These are phyloP conservation scores for Fusarium pilosicola DNA, from an alignment of 2,329 filamentous ascomycete species.

Conservation along the genomic window DNA sequence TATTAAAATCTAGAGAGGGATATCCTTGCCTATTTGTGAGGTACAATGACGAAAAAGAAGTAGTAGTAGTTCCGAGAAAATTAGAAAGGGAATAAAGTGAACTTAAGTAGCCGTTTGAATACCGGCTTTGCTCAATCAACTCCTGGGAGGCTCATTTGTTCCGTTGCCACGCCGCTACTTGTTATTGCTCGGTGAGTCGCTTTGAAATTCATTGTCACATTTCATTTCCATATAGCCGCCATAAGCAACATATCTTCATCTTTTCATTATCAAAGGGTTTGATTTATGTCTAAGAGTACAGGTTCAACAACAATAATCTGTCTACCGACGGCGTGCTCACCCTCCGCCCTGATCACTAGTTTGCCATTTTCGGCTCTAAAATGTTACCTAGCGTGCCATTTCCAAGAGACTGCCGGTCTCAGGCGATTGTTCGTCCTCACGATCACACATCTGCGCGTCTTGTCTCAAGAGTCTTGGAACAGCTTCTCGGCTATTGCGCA, in stretches of 20 bases:
- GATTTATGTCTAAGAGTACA: rapidly evolving
- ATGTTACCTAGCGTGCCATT: rapidly evolving
- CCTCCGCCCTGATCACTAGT: rapidly evolving
- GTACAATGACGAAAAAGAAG: no score
- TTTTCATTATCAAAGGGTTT: rapidly evolving
- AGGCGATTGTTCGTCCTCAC: no score
- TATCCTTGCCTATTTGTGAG: rapidly evolving
- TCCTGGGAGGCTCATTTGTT: no score
- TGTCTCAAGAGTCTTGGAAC: neutral
- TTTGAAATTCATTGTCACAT: no score
- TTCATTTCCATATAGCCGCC: no score
- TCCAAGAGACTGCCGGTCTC: rapidly evolving
- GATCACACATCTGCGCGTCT: neutral
- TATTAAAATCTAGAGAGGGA: rapidly evolving
- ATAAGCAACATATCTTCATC: rapidly evolving
- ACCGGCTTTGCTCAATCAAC: no score
- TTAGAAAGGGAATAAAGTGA: no score
- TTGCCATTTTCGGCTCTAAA: neutral
- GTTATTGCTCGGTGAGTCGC: no score
- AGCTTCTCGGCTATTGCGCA: no score
- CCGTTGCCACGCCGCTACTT: no score
- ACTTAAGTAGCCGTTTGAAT: no score
- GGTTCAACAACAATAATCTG: rapidly evolving
- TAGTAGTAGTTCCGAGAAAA: no score
- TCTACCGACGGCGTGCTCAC: neutral